These are phyloP conservation scores for Erigeron canadensis DNA, from an alignment of 129 eudicot genomes.

Conservation along the genomic window DNA sequence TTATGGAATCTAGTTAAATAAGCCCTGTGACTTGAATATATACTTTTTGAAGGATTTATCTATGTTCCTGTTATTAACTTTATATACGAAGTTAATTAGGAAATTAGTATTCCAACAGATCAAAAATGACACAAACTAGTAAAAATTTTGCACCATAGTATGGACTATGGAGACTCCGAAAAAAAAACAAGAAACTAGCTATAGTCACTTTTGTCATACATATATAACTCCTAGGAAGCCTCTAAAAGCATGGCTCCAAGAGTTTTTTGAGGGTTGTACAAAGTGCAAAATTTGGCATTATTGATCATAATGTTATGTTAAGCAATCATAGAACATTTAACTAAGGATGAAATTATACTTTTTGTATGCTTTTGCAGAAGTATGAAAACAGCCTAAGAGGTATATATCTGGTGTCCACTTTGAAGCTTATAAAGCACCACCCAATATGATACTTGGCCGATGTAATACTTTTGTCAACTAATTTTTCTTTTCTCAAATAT, in stretches of 20 bases:
- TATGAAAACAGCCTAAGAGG: background rate
- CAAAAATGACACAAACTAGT: conserved; percentile 4
- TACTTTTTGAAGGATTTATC: conserved; percentile 15
- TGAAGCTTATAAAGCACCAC: too few relatives aligned
- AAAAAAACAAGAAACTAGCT: background rate
- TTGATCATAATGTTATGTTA: conserved; percentile 2
- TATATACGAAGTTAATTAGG: conserved; percentile 17
- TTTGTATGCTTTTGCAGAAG: background rate
- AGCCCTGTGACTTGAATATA: conserved; percentile 18
- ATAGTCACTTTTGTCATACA: conserved; percentile 11
- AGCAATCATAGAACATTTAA: background rate
- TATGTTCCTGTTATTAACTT: conserved; percentile 22
- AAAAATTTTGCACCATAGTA: background rate
- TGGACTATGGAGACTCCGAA: background rate
- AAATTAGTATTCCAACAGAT: background rate
- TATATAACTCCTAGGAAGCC: conserved; percentile 14
- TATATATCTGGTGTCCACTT: background rate
- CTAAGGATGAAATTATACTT: background rate
- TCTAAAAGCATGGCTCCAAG: conserved; percentile 25
- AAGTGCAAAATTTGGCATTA: background rate
- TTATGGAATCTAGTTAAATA: conserved; percentile 1
- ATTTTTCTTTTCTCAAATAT: too few relatives aligned
- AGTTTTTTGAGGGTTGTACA: conserved; percentile 1
- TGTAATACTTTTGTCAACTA: too few relatives aligned
- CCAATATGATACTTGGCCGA: too few relatives aligned